Evolutionary conservation across 2,329 filamentous ascomycete genomes (phyloP).

Genomic region (Aspergillus vadensis): DNA sequence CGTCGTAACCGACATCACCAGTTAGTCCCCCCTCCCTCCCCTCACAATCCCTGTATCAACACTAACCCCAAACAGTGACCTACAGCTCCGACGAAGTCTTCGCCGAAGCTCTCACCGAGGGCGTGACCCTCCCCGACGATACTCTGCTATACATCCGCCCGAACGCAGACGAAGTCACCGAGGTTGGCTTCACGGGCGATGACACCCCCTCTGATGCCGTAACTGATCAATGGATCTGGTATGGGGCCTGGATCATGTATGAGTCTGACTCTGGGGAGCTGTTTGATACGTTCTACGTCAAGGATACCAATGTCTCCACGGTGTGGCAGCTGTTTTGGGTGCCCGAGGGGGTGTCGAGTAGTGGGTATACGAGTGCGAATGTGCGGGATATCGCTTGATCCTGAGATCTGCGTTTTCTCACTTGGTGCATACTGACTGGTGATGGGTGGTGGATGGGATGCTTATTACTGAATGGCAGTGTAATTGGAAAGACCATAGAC

Average conservation of each 20-base stretch:
- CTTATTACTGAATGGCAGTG: too few relatives aligned
- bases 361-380: neutral
- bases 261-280: neutral
- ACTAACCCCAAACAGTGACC: neutral
- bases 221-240: neutral
- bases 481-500: fast-evolving
- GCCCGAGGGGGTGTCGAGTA: neutral
- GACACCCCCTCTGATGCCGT: neutral
- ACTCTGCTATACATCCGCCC: constrained; percentile 1
- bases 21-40: neutral
- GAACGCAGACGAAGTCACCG: neutral
- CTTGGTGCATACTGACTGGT: too few relatives aligned
- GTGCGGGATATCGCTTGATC: neutral
- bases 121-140: neutral
- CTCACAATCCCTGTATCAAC: fast-evolving
- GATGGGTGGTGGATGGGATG: too few relatives aligned
- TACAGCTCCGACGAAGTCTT: neutral
- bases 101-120: neutral
- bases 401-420: too few relatives aligned
- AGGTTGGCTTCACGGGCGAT: neutral
- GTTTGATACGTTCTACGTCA: neutral
- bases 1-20: neutral
- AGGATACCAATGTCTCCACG: neutral
- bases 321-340: constrained; percentile 1
- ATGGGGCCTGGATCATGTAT: neutral